A percentile compares a stretch with the other conserved stretches of the same genome.
phyloP scores from a whole-genome alignment of 306 rosid species.

The Cyclanthera cordifolia region DNA sequence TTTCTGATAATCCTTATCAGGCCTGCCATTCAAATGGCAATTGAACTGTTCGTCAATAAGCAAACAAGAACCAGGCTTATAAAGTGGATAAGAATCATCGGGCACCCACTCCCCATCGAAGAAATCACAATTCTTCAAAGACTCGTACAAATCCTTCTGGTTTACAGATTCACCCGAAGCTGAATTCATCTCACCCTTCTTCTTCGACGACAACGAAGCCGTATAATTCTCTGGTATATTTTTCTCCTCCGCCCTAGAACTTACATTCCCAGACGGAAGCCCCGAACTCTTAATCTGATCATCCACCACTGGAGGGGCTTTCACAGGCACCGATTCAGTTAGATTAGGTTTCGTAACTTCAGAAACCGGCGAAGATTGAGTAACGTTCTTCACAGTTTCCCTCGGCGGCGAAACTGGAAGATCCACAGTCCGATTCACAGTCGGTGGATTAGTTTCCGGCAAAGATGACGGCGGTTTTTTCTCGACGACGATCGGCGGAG shows the following conservation, averaged over 20 bases:
- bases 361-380: conserved; percentile 5
- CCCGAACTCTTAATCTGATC: conserved; percentile 2
- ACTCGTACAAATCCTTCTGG: conserved; percentile 26
- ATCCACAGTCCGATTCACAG: not conserved
- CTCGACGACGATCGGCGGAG: conserved; percentile 14
- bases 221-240: conserved; percentile 22
- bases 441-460: not conserved
- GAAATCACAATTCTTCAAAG: conserved; percentile 63
- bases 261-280: not conserved
- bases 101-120: conserved; percentile 71
- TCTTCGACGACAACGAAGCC: conserved; percentile 15
- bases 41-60: conserved; percentile 75
- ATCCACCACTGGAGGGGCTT: conserved; percentile 6
- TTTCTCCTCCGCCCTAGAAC: not conserved
- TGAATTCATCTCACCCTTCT: no score
- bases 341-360: conserved; percentile 19
- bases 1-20: conserved; percentile 54
- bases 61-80: conserved; percentile 66
- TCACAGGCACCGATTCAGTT: conserved; percentile 6
- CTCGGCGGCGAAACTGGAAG: not conserved
- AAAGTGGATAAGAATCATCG: conserved; percentile 66
- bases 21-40: conserved; percentile 74
- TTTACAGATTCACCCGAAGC: conserved; percentile 23
- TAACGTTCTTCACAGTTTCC: conserved; percentile 12
- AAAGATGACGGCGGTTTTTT: conserved; percentile 11